A percentile compares a stretch with the other conserved stretches of the same genome.
phyloP scores from a whole-genome alignment of 345 rosid species.

The Firmiana major region DNA sequence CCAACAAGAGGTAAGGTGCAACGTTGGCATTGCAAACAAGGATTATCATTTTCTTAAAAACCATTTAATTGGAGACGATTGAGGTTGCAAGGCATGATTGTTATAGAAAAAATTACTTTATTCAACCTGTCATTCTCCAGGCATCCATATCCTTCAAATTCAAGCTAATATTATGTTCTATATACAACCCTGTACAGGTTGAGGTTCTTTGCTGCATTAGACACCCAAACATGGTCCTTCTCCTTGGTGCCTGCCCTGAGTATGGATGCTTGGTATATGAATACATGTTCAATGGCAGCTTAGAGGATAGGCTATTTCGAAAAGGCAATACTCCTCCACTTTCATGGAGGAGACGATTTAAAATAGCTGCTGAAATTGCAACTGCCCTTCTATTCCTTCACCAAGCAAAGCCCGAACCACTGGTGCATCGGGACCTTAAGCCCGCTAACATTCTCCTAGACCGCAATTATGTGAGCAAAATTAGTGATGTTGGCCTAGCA shows the following conservation, averaged over 20 bases:
- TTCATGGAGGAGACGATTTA: constrained; percentile 67
- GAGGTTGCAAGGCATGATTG: neutral
- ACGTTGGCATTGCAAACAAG: neutral
- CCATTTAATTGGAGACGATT: neutral
- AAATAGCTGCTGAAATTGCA: constrained; percentile 75
- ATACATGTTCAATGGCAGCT: constrained; percentile 71
- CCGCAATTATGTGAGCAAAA: constrained; percentile 77
- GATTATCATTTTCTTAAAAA: neutral
- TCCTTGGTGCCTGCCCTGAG: constrained; percentile 90
- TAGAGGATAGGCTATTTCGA: constrained; percentile 75
- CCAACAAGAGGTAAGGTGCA: constrained; percentile 67
- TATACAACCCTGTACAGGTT: constrained; percentile 37
- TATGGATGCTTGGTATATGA: constrained; percentile 92
- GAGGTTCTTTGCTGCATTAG: constrained; percentile 81
- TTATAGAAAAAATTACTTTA: neutral
- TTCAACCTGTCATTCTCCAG: neutral
- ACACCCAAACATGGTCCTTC: constrained; percentile 92
- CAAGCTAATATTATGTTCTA: constrained; percentile 13
- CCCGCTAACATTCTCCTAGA: constrained; percentile 93
- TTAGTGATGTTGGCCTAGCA: constrained; percentile 92
- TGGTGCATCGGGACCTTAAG: constrained; percentile 87
- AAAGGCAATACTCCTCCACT: constrained; percentile 62
- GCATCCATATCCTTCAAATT: neutral
- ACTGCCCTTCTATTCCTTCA: constrained; percentile 86
- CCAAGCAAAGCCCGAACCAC: constrained; percentile 95